Conservation (phyloP, 331 rosid genomes). For the Malus hybrid region DNA sequence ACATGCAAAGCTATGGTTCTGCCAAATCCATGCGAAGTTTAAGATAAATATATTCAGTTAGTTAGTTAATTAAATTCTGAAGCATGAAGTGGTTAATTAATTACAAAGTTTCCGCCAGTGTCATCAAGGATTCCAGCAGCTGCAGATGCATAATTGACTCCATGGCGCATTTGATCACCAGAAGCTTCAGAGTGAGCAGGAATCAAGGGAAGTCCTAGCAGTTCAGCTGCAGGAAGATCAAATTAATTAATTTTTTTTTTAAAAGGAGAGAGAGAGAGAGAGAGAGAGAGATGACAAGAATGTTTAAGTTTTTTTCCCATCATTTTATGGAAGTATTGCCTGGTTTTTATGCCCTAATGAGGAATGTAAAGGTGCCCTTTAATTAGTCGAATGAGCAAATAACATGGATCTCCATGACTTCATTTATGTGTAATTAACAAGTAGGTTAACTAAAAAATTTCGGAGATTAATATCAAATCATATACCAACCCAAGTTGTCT, state of each 20-base stretch:
- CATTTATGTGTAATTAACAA: neutral
- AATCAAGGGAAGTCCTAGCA: constrained; percentile 81
- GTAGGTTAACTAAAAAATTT: neutral
- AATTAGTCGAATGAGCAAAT: too few relatives aligned
- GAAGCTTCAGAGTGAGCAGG: constrained; percentile 61
- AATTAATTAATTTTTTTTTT: too few relatives aligned
- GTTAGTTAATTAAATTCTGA: neutral
- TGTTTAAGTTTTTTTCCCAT: neutral
- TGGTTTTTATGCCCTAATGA: neutral
- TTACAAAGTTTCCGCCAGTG: constrained; percentile 86
- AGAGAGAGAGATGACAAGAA: neutral
- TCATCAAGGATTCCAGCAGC: constrained; percentile 88
- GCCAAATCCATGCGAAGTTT: neutral
- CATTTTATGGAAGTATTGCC: neutral
- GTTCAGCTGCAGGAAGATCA: constrained; percentile 42
- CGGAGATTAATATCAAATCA: neutral
- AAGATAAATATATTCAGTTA: neutral
- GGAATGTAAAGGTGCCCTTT: neutral
- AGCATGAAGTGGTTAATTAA: neutral
- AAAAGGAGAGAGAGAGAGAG: too few relatives aligned
- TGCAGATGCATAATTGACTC: constrained; percentile 89
- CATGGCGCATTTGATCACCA: constrained; percentile 43
- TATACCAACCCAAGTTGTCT: neutral
- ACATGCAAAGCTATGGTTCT: neutral
- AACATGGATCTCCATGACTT: too few relatives aligned